A percentile compares a stretch with the other conserved stretches of the same genome.
phyloP scores from a whole-genome alignment of 2,329 filamentous ascomycete genomes.

The Conoideocrella luteorostrata region DNA sequence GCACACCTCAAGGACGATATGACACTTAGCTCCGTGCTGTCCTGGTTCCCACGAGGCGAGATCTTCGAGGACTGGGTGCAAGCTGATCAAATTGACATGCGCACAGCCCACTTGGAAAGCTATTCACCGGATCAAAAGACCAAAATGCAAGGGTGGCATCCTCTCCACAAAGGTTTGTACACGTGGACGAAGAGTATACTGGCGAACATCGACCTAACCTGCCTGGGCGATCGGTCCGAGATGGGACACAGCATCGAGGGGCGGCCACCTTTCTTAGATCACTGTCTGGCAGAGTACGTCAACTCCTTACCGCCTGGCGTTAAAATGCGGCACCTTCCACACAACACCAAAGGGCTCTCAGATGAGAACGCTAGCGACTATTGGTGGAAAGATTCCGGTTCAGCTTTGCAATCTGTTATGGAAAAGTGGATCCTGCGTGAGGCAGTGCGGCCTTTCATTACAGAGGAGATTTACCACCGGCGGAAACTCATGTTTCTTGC shows the following conservation, averaged over 20 bases:
- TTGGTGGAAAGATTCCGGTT: not conserved
- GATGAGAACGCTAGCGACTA: no score
- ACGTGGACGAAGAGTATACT: conserved; percentile 12
- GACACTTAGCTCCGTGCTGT: no score
- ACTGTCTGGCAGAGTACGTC: conserved; percentile 14
- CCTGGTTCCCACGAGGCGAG: no score
- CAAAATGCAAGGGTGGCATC: conserved; percentile 8
- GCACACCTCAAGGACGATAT: no score
- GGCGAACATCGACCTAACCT: conserved; percentile 21
- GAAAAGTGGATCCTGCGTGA: conserved; percentile 48
- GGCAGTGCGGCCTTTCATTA: conserved; percentile 42
- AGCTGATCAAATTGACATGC: no score
- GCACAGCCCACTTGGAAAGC: not conserved
- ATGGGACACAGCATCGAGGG: conserved; percentile 31
- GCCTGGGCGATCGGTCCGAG: conserved; percentile 27
- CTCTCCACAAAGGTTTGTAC: conserved; percentile 7
- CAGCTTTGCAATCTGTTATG: conserved; percentile 19
- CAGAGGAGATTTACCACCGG: conserved; percentile 42
- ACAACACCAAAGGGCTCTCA: not conserved
- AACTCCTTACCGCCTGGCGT: conserved; percentile 9
- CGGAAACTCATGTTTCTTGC: conserved; percentile 44
- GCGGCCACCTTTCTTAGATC: conserved; percentile 27
- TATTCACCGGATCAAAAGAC: not conserved
- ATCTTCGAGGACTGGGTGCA: not conserved
- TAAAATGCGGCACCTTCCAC: conserved; percentile 7